These are phyloP conservation scores for Cephalotrichum gorgonifer DNA, from an alignment of 2,329 filamentous ascomycete genomes.

Conservation along the genomic window DNA sequence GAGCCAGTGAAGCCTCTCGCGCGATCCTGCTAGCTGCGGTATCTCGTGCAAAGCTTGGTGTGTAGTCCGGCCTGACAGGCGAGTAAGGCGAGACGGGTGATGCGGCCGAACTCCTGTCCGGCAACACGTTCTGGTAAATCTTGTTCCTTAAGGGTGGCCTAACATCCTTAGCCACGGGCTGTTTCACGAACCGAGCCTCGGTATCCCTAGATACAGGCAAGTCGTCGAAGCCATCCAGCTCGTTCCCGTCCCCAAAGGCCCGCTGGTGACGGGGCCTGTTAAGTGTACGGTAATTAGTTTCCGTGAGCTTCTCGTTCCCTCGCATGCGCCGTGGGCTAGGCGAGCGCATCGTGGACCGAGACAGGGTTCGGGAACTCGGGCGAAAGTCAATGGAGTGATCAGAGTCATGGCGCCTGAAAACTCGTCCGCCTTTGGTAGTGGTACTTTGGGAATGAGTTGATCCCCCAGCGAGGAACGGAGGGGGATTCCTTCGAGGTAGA, in stretches of 20 bases:
- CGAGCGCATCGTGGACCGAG: slow-evolving; percentile 47
- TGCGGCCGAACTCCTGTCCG: slow-evolving; percentile 41
- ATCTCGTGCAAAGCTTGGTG: slow-evolving; percentile 54
- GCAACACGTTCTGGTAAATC: slow-evolving; percentile 42
- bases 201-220: slow-evolving; percentile 74
- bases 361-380: slow-evolving; percentile 45
- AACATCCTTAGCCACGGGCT: slow-evolving; percentile 60
- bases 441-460: slow-evolving; percentile 68
- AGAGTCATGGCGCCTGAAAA: slow-evolving; percentile 73
- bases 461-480: slow-evolving; percentile 73
- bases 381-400: slow-evolving; percentile 54
- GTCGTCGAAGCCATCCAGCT: slow-evolving; percentile 90
- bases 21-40: slow-evolving; percentile 56
- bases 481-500: slow-evolving; percentile 46
- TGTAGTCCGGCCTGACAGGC: slow-evolving; percentile 44
- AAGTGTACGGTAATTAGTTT: slow-evolving; percentile 10
- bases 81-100: slow-evolving; percentile 43
- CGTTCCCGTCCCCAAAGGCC: slow-evolving; percentile 80
- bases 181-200: slow-evolving; percentile 75
- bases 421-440: slow-evolving; percentile 57
- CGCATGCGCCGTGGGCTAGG: slow-evolving; percentile 44
- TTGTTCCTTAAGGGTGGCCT: slow-evolving; percentile 51
- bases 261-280: slow-evolving; percentile 21
- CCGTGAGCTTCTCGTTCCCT: slow-evolving; percentile 11
- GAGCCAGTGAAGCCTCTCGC: slow-evolving; percentile 50